phyloP scores from a whole-genome alignment of 2,329 filamentous ascomycete genomes.

The Beauveria sp. region DNA sequence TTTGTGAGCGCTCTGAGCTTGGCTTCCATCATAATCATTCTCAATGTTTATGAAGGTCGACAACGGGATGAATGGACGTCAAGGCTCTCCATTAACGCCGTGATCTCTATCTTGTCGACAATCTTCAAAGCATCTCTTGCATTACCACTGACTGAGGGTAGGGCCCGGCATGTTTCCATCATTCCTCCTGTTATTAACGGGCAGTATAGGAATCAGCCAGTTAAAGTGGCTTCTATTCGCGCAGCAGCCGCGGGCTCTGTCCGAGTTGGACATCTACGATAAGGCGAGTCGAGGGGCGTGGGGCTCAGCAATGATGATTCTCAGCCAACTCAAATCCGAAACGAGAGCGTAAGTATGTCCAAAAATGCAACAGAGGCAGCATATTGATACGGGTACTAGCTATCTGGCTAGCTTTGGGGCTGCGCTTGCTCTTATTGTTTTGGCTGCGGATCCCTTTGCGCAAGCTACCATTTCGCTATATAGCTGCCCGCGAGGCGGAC shows the following conservation, averaged over 20 bases:
- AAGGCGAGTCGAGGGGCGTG: slow-evolving; percentile 1
- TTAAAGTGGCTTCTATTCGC: slow-evolving; percentile 1
- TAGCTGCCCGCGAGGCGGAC: neutral
- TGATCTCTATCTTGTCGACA: neutral
- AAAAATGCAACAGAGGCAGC: neutral
- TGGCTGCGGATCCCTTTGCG: slow-evolving; percentile 1
- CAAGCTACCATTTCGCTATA: slow-evolving; percentile 3
- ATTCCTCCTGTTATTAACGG: too few relatives aligned
- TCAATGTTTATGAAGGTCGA: neutral
- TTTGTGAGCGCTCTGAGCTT: neutral
- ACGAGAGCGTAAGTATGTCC: neutral
- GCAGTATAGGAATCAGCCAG: neutral
- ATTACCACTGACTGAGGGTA: slow-evolving; percentile 1
- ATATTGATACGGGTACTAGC: neutral
- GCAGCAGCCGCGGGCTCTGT: neutral
- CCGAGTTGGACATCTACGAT: neutral
- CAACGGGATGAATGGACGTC: neutral
- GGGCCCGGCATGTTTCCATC: neutral
- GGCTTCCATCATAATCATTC: neutral
- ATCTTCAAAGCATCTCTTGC: slow-evolving; percentile 3
- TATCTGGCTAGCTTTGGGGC: slow-evolving; percentile 7
- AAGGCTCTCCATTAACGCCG: neutral
- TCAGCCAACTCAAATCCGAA: neutral
- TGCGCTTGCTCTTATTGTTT: neutral
- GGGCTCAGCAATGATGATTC: slow-evolving; percentile 2